phyloP scores from a whole-genome alignment of 2,329 filamentous ascomycete genomes.

The Verticillium tricorpus region DNA sequence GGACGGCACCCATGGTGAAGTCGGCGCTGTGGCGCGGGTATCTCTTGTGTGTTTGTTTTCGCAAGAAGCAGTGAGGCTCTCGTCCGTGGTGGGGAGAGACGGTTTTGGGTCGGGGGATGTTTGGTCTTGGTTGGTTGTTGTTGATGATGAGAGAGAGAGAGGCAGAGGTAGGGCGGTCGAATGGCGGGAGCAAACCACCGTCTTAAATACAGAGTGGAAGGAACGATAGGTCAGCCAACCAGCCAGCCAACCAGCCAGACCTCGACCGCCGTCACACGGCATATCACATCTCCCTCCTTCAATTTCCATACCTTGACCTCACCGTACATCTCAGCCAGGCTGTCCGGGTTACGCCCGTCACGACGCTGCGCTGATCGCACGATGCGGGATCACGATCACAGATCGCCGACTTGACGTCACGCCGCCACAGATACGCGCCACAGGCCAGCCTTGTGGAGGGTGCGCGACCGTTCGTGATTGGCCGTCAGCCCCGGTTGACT shows the following conservation, averaged over 20 bases:
- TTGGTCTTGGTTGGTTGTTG: constrained; percentile 9
- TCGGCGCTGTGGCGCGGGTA: not conserved
- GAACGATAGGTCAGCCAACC: not conserved
- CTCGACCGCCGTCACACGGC: not conserved
- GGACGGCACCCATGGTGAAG: constrained; percentile 70
- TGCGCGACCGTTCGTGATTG: not conserved
- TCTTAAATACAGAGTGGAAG: not conserved
- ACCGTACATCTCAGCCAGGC: not conserved
- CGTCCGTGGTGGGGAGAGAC: not conserved
- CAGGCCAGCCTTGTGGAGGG: not conserved
- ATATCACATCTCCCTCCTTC: not conserved
- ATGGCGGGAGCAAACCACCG: not conserved
- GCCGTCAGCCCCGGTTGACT: not conserved
- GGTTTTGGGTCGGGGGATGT: constrained; percentile 12
- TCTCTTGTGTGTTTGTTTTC: not conserved
- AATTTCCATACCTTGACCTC: not conserved
- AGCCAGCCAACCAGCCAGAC: not conserved
- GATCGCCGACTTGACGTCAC: not conserved
- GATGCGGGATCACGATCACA: not conserved
- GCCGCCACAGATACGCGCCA: not conserved
- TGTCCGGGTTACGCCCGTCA: not conserved
- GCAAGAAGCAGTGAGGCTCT: not conserved
- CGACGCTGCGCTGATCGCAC: not conserved
- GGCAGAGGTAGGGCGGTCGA: not conserved
- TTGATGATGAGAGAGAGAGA: constrained; percentile 1